Conservation (phyloP, 2,329 filamentous ascomycete genomes). For the Ilyonectria sp. region DNA sequence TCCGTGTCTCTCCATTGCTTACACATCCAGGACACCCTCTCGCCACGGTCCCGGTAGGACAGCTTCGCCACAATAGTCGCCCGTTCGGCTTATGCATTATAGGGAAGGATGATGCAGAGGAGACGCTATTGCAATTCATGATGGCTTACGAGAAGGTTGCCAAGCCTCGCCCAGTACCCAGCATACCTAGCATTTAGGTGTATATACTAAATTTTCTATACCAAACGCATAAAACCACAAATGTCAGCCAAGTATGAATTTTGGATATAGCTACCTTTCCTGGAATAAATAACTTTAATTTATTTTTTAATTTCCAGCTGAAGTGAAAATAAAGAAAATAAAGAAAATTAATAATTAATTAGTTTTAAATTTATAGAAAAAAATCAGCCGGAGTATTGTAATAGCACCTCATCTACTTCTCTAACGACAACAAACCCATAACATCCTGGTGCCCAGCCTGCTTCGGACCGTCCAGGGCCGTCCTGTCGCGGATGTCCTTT, state of each 20-base stretch:
- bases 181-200: not conserved
- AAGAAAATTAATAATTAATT: no score
- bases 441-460: no score
- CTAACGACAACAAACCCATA: no score
- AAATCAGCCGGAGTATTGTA: no score
- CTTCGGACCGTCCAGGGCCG: no score
- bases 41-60: slow-evolving; percentile 14
- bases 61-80: slow-evolving; percentile 7
- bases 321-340: no score
- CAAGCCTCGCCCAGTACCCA: slow-evolving; percentile 3
- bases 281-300: no score
- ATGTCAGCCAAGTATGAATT: not conserved
- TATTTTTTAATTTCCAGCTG: no score
- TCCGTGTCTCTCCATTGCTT: not conserved
- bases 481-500: no score
- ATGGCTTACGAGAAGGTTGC: slow-evolving; percentile 5
- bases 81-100: slow-evolving; percentile 14
- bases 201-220: not conserved
- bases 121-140: slow-evolving; percentile 7
- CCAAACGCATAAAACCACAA: not conserved
- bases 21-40: slow-evolving; percentile 11
- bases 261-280: not conserved
- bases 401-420: no score
- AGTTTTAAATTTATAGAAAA: no score
- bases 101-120: slow-evolving; percentile 4